Evolutionary conservation across 2,329 filamentous ascomycete genomes (phyloP), one percentile per base, ranked within the genome.

Genomic region (Akanthomyces muscarius): DNA sequence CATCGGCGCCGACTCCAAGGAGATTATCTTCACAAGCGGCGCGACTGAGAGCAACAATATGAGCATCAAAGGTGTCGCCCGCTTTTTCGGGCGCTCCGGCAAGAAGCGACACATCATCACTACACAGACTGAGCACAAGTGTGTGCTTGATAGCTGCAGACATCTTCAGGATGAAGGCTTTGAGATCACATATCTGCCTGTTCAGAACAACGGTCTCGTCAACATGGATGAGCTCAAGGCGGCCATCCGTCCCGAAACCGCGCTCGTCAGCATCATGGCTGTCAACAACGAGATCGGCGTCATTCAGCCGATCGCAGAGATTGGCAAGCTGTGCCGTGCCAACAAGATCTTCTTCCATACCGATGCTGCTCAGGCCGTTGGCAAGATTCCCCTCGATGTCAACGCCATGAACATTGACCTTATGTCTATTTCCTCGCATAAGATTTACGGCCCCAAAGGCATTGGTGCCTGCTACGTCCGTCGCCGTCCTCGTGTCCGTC

Each of bases 221-320:
- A 85, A 89, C 68, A 85, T 99, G 81, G 84, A 90, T 48, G 86
- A 95, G 69, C 85, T 99, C 36, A 90, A 96, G 78, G 90, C 88
- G 25, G 92, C 94, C 28, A 96, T 99, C 66, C 87, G 90, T 65
- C 93, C 93, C 0, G 93, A 98, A 65, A 99, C 95, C 16, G 88
- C 87, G 50, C 80, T 99, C 36, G 93, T 98, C 76, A 97, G 93
- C 73, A 91, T 99, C 76, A 99, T 99, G 95, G 88, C 95, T 0
- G 95, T 99, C 71, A 99, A 99, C 82, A 99, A 99, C 76, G 95
- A 99, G 78, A 98, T 99, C 71, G 95, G 95, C 72, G 95, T 99
- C n/a, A 96, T 99, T 64, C 95, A 99, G 77, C 95, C 95, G 0
- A 79, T 99, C 64, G 90, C 92, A 70, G 87, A 97, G 78, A 99